Evolutionary conservation across 1,139 yeast species (phyloP).

Genomic region (Candida mesenterica): DNA sequence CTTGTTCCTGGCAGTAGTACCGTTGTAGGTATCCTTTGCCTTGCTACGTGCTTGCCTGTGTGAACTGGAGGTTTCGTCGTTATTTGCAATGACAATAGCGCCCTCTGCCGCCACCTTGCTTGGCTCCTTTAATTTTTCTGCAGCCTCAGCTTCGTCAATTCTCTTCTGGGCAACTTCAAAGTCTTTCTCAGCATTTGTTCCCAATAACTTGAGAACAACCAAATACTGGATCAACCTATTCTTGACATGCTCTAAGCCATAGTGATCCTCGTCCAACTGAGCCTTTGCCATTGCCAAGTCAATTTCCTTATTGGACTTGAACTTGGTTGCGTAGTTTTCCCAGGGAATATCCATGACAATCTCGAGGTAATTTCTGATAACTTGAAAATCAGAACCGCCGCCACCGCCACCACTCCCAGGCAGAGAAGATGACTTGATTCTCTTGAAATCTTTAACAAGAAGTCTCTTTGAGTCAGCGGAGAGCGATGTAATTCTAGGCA

Average conservation of each 20-base stretch:
- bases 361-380: constrained; percentile 67
- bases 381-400: constrained; percentile 69
- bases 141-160: constrained; percentile 9
- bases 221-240: constrained; percentile 77
- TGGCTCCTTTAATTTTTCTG: constrained; percentile 9
- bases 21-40: constrained; percentile 23
- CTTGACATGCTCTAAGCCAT: constrained; percentile 80
- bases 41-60: constrained; percentile 29
- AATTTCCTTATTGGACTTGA: constrained; percentile 41
- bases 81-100: constrained; percentile 35
- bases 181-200: constrained; percentile 36
- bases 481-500: constrained; percentile 38
- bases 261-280: constrained; percentile 77
- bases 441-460: constrained; percentile 60
- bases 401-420: constrained; percentile 37
- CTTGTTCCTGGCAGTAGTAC: constrained; percentile 6
- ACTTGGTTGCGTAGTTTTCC: constrained; percentile 43
- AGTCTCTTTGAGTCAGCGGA: constrained; percentile 55
- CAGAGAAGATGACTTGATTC: constrained; percentile 51
- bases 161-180: constrained; percentile 15
- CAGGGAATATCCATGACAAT: constrained; percentile 70
- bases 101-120: constrained; percentile 3
- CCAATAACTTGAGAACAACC: constrained; percentile 70
- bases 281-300: constrained; percentile 55
- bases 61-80: constrained; percentile 33